Evolutionary conservation across 805 yeast species (phyloP).

Genomic region (Candida lessepsii): DNA sequence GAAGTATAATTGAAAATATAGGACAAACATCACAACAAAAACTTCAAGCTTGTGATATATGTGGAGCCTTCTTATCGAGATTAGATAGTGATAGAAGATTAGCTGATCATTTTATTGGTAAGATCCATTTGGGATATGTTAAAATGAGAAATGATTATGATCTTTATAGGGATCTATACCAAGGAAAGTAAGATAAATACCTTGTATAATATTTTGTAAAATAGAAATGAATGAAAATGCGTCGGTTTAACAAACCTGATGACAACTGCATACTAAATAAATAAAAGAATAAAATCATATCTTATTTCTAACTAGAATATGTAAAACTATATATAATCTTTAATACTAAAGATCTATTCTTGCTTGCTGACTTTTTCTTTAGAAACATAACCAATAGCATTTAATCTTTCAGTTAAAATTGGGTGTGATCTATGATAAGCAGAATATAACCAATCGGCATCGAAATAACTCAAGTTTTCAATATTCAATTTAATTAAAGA

Average conservation of each 20-base stretch:
- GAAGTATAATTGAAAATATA: conserved; percentile 63
- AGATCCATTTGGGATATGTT: conserved; percentile 79
- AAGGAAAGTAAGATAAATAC: not conserved
- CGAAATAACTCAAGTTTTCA: conserved; percentile 81
- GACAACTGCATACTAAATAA: no score
- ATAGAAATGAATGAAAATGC: no score
- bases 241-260: no score
- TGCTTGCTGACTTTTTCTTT: conserved; percentile 29
- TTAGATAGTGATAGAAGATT: conserved; percentile 84
- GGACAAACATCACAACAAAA: conserved; percentile 89
- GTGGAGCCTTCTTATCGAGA: conserved; percentile 86
- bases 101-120: conserved; percentile 88
- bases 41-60: conserved; percentile 82
- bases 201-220: no score
- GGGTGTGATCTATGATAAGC: conserved; percentile 93
- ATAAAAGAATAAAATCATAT: no score
- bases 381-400: conserved; percentile 59
- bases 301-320: no score
- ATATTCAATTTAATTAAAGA: conserved; percentile 75
- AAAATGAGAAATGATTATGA: conserved; percentile 62
- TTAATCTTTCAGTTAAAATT: conserved; percentile 81
- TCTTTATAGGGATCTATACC: conserved; percentile 14
- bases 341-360: conserved; percentile 4
- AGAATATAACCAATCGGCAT: conserved; percentile 86
- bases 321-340: no score